phyloP scores from a whole-genome alignment of 257 asterid species.

The Gentiana macrophylla region DNA sequence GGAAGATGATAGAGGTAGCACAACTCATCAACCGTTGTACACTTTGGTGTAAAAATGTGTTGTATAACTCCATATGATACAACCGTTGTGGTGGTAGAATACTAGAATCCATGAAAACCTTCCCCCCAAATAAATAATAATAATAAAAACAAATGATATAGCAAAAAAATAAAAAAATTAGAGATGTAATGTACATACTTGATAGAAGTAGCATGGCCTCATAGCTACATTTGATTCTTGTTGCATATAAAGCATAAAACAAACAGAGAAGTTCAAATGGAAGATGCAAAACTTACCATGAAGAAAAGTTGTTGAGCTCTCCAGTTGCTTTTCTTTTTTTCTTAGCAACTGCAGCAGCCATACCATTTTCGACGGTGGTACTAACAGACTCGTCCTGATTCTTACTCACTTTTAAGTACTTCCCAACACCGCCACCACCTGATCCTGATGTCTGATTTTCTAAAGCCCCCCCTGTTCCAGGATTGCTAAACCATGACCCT shows the following conservation, averaged over 20 bases:
- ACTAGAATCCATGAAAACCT: too few relatives aligned
- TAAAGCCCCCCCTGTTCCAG: constrained; percentile 33
- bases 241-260: not conserved
- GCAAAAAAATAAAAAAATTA: too few relatives aligned
- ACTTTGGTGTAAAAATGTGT: too few relatives aligned
- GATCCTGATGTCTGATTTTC: constrained; percentile 25
- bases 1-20: too few relatives aligned
- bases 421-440: constrained; percentile 65
- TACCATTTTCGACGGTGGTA: constrained; percentile 25
- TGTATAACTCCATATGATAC: too few relatives aligned
- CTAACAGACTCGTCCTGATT: constrained; percentile 25
- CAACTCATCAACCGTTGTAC: too few relatives aligned
- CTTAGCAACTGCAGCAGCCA: constrained; percentile 27
- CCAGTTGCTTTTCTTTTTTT: constrained; percentile 68
- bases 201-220: not conserved
- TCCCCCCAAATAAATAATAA: too few relatives aligned
- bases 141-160: too few relatives aligned
- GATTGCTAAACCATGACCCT: constrained; percentile 96
- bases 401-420: constrained; percentile 48
- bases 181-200: too few relatives aligned
- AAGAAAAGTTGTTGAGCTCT: constrained; percentile 63
- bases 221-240: not conserved
- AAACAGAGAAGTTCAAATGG: not conserved
- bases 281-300: constrained; percentile 38
- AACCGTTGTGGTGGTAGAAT: too few relatives aligned